Evolutionary conservation across 129 eudicot species (phyloP).

Genomic region (Flaveria trinervia): DNA sequence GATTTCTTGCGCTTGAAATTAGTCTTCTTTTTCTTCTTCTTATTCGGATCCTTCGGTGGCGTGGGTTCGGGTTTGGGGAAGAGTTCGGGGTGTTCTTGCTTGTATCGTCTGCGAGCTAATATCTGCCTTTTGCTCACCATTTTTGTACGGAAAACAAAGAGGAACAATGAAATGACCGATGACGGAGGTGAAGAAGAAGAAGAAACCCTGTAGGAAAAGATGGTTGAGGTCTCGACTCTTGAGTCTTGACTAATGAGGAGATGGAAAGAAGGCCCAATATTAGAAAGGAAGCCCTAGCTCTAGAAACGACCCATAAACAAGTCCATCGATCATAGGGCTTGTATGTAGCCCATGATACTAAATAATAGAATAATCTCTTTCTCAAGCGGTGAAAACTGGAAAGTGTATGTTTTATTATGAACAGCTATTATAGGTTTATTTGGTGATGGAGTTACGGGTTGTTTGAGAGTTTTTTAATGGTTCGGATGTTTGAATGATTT

Average conservation of each 20-base stretch:
- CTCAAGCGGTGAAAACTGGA: too few species aligned
- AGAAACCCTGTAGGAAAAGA: constrained; percentile 29
- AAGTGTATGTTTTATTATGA: too few species aligned
- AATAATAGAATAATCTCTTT: too few species aligned
- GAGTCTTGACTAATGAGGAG: neutral
- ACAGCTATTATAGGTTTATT: too few species aligned
- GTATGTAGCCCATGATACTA: too few species aligned
- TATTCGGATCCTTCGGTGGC: constrained; percentile 69
- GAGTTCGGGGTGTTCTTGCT: constrained; percentile 69
- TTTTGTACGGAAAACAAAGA: neutral
- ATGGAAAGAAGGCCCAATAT: neutral
- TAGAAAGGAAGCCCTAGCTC: neutral
- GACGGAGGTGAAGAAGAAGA: neutral
- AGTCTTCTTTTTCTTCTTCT: constrained; percentile 58
- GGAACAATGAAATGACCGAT: neutral
- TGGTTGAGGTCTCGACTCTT: constrained; percentile 3
- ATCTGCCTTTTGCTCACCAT: constrained; percentile 96
- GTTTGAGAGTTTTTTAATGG: too few species aligned
- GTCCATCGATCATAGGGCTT: too few species aligned
- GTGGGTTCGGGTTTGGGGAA: constrained; percentile 78
- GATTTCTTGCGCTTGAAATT: constrained; percentile 73
- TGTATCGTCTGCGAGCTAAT: constrained; percentile 62
- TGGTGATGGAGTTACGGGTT: too few species aligned
- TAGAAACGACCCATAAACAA: neutral
- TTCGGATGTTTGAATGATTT: too few species aligned